Evolutionary conservation across 176 grass and related monocot genomes (phyloP).

Genomic region (Thalia dealbata): DNA sequence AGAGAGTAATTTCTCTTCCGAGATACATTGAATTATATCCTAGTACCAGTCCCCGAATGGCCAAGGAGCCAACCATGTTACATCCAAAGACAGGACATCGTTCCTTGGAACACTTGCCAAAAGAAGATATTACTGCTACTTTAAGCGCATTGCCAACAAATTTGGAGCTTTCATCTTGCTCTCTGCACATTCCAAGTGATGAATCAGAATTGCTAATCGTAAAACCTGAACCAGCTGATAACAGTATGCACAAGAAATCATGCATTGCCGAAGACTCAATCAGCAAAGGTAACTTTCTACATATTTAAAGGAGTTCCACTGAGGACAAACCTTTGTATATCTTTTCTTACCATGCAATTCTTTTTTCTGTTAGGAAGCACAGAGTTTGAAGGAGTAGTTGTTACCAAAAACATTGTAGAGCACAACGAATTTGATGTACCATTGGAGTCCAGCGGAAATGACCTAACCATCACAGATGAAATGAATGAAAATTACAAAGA

Average conservation of each 20-base stretch:
- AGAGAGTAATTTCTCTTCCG: conserved; percentile 54
- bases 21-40: conserved; percentile 34
- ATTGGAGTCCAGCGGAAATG: conserved; percentile 2
- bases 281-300: conserved; percentile 41
- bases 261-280: conserved; percentile 31
- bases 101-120: conserved; percentile 21
- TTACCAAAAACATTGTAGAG: not conserved
- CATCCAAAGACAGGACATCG: conserved; percentile 24
- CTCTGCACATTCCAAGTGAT: conserved; percentile 16
- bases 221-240: conserved; percentile 4
- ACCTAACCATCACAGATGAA: not conserved
- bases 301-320: not conserved
- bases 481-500: not conserved
- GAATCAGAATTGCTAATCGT: conserved; percentile 7
- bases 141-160: conserved; percentile 19
- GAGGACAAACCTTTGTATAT: not conserved
- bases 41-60: conserved; percentile 22
- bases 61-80: not conserved
- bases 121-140: conserved; percentile 31
- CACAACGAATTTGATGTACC: conserved; percentile 6
- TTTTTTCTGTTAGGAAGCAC: not conserved
- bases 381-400: not conserved
- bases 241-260: conserved; percentile 25
- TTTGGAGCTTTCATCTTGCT: conserved; percentile 17
- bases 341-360: not conserved